Evolutionary conservation across 768 basidiomycete genomes (phyloP).

Genomic region (Rhodotorula sphaerocarpa): DNA sequence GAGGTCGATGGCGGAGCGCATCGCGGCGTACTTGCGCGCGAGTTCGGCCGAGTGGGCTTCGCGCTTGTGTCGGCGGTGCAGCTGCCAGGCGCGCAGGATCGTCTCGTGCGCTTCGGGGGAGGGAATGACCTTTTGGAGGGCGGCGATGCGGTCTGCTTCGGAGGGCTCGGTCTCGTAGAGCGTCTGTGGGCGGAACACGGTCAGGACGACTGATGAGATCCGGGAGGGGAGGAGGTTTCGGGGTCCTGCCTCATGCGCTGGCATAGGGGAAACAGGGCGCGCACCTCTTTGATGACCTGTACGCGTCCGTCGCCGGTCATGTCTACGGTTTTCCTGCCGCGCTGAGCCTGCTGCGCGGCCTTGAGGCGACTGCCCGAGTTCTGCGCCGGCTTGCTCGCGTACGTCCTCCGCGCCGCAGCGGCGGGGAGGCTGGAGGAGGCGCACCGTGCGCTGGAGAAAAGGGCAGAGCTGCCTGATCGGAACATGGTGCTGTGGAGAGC

Average conservation of each 20-base stretch:
- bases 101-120: slow-evolving; percentile 84
- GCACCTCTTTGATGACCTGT: slow-evolving; percentile 28
- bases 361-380: slow-evolving; percentile 19
- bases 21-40: slow-evolving; percentile 66
- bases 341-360: slow-evolving; percentile 1
- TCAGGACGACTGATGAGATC: background rate
- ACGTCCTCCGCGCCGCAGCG: slow-evolving; percentile 2
- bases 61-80: slow-evolving; percentile 67
- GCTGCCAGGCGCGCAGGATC: slow-evolving; percentile 79
- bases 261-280: no score
- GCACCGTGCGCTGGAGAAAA: background rate
- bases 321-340: slow-evolving; percentile 14
- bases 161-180: slow-evolving; percentile 30
- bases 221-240: background rate
- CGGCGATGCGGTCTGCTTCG: slow-evolving; percentile 39
- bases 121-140: slow-evolving; percentile 74
- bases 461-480: background rate
- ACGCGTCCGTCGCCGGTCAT: slow-evolving; percentile 12
- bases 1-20: slow-evolving; percentile 78
- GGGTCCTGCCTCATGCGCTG: background rate
- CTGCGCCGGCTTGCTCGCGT: slow-evolving; percentile 10
- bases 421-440: background rate
- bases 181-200: slow-evolving; percentile 3
- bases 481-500: slow-evolving; percentile 1
- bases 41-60: slow-evolving; percentile 62